Conservation (phyloP, 169 alveolate genomes). For the Toxoplasma gondii region DNA sequence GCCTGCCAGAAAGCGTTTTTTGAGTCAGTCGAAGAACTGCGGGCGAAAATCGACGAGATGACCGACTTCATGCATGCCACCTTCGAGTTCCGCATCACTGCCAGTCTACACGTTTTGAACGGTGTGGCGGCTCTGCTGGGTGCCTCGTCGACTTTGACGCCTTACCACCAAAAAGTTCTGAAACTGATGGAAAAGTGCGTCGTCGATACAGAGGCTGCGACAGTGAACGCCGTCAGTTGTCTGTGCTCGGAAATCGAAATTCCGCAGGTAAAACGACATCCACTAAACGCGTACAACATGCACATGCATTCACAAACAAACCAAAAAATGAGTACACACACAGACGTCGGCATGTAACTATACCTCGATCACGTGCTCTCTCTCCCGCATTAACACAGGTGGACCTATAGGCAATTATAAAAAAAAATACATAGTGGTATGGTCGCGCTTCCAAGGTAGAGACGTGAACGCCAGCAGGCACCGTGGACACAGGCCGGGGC, state of each 20-base stretch:
- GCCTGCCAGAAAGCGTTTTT: slow-evolving; percentile 46
- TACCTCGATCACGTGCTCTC: no score
- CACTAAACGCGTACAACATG: not conserved
- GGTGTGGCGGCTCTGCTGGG: slow-evolving; percentile 48
- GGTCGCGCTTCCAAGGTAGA: no score
- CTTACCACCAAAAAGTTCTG: slow-evolving; percentile 47
- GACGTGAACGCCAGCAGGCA: no score
- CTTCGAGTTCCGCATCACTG: slow-evolving; percentile 17
- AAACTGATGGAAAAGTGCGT: slow-evolving; percentile 36
- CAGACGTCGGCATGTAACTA: no score
- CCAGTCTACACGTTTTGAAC: not conserved
- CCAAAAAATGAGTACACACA: not conserved
- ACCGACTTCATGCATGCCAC: not conserved
- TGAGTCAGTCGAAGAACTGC: slow-evolving; percentile 34
- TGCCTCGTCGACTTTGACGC: not conserved
- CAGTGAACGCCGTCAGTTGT: slow-evolving; percentile 20
- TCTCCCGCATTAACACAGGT: no score
- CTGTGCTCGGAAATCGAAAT: slow-evolving; percentile 3
- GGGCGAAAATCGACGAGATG: slow-evolving; percentile 44
- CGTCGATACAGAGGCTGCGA: slow-evolving; percentile 23
- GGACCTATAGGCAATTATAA: no score
- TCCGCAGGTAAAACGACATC: not conserved
- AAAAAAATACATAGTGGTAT: no score
- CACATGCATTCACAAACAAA: not conserved
- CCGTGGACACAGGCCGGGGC: no score